Percentiles rank a stretch among this genome's conserved stretches.
phyloP scores from a whole-genome alignment of 2,329 filamentous ascomycete genomes.

The Purpureocillium takamizusanense region DNA sequence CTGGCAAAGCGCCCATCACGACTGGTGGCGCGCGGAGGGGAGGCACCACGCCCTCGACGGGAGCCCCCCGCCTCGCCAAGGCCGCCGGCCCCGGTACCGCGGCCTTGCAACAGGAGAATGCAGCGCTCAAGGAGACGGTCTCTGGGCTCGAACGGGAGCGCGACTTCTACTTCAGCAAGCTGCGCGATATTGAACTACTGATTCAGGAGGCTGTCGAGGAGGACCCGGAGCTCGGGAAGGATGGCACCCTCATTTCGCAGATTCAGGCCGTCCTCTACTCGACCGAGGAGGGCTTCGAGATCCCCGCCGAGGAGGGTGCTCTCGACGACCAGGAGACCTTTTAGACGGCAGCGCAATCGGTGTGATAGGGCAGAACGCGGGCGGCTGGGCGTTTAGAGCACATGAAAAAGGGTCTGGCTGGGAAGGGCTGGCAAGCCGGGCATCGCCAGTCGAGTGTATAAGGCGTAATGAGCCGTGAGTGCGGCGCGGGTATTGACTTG shows the following conservation, averaged over 20 bases:
- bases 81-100: conserved; percentile 51
- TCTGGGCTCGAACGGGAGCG: conserved; percentile 87
- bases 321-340: conserved; percentile 76
- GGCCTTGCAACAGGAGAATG: conserved; percentile 76
- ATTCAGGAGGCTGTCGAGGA: conserved; percentile 89
- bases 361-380: conserved; percentile 2
- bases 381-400: no score
- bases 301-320: conserved; percentile 68
- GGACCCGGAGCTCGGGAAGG: conserved; percentile 86
- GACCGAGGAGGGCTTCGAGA: conserved; percentile 88
- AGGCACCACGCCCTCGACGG: conserved; percentile 54
- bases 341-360: conserved; percentile 22
- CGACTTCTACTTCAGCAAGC: conserved; percentile 98
- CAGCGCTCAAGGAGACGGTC: conserved; percentile 90
- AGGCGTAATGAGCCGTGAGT: conserved; percentile 1
- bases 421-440: neutral
- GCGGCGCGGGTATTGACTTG: no score
- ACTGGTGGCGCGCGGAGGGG: conserved; percentile 43
- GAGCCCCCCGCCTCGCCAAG: conserved; percentile 33
- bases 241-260: conserved; percentile 84
- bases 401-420: neutral
- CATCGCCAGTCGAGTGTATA: neutral
- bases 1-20: conserved; percentile 38
- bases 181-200: conserved; percentile 91
- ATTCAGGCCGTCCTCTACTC: conserved; percentile 97